A percentile compares a stretch with the other conserved stretches of the same genome.
Conservation (phyloP, 75 land plant genomes). For the Cryptomeria japonica region DNA sequence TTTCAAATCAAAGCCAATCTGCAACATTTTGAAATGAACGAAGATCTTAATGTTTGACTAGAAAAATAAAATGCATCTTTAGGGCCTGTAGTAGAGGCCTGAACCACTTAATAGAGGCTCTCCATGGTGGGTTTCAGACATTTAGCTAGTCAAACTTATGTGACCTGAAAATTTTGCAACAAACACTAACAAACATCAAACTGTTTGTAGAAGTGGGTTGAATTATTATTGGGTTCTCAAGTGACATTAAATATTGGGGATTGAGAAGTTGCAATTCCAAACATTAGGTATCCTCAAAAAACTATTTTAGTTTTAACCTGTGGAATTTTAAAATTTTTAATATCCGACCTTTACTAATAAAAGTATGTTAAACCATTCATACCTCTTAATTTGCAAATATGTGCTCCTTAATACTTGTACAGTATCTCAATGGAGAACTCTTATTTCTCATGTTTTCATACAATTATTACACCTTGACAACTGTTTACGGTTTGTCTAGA, state of each 20-base stretch:
- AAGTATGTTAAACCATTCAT: not conserved
- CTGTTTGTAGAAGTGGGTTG: not conserved
- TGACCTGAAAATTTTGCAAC: not conserved
- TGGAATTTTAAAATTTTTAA: not conserved
- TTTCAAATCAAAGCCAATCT: no score
- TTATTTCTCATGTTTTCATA: not conserved
- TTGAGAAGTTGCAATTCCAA: not conserved
- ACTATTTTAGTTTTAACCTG: not conserved
- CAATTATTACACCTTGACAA: not conserved
- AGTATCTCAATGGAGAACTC: not conserved
- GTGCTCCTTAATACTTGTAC: not conserved
- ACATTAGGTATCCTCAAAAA: not conserved
- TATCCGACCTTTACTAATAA: not conserved
- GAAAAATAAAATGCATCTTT: no score
- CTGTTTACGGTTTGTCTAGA: not conserved
- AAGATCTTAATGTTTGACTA: no score
- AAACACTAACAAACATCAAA: not conserved
- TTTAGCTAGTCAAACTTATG: not conserved
- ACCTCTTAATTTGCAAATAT: not conserved
- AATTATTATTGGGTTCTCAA: not conserved
- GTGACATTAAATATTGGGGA: not conserved
- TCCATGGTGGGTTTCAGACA: not conserved
- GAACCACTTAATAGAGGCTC: not conserved
- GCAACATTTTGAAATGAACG: no score
- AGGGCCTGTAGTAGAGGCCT: no score